Evolutionary conservation across 768 basidiomycete species (phyloP).

Genomic region (Termitomyces sp.): DNA sequence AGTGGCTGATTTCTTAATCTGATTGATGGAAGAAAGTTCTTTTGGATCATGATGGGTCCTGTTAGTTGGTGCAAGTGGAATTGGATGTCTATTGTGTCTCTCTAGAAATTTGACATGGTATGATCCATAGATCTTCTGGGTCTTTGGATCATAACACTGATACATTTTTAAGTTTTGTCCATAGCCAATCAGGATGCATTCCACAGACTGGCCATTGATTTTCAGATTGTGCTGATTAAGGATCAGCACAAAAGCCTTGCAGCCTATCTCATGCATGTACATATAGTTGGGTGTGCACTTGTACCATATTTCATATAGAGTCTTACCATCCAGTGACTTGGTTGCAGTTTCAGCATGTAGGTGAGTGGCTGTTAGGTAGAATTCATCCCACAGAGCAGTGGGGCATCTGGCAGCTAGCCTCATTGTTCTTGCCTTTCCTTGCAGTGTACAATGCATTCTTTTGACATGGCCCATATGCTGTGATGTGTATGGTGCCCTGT

Average conservation of each 20-base stretch:
- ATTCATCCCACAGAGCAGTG: background rate
- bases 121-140: background rate
- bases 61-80: background rate
- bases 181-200: background rate
- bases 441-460: no score
- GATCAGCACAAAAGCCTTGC: background rate
- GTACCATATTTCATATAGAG: background rate
- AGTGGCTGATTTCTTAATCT: background rate
- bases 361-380: background rate
- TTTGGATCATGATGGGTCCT: background rate
- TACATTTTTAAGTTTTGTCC: background rate
- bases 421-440: background rate
- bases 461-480: background rate
- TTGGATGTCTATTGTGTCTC: background rate
- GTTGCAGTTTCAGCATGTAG: background rate
- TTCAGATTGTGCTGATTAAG: background rate
- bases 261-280: background rate
- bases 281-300: background rate
- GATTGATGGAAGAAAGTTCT: background rate
- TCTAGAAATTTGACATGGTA: background rate
- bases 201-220: background rate
- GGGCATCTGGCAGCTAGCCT: background rate
- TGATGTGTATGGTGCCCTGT: background rate
- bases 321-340: background rate
- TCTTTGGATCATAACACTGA: background rate